Conservation (phyloP, 2,329 filamentous ascomycete species). For the Phialophora chinensis region DNA sequence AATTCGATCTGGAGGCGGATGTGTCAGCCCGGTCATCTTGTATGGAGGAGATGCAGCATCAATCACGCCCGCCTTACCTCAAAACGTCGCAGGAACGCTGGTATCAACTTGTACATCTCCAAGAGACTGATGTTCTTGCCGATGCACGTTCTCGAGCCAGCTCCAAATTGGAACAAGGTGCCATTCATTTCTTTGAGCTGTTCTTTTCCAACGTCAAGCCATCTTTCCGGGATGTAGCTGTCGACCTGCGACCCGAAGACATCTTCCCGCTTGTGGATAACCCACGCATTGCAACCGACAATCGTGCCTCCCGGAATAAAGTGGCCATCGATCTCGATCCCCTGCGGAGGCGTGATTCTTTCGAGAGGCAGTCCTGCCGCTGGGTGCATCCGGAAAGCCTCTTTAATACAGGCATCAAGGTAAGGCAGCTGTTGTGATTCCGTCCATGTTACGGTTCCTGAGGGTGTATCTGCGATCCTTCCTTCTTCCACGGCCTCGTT, state of each 20-base stretch:
- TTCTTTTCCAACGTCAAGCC: conserved; percentile 60
- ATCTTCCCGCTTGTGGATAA: conserved; percentile 70
- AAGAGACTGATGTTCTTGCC: conserved; percentile 43
- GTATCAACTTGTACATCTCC: conserved; percentile 43
- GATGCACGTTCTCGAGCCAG: conserved; percentile 55
- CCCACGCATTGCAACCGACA: conserved; percentile 76
- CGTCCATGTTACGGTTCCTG: conserved; percentile 49
- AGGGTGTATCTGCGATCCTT: conserved; percentile 28
- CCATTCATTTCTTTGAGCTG: conserved; percentile 59
- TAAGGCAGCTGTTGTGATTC: conserved; percentile 73
- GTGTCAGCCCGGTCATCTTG: conserved; percentile 26
- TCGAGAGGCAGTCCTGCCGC: conserved; percentile 75
- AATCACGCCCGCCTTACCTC: conserved; percentile 28
- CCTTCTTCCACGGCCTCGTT: conserved; percentile 35
- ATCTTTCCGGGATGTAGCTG: conserved; percentile 71
- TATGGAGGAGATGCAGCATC: background rate
- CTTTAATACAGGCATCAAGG: conserved; percentile 78
- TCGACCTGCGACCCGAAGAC: conserved; percentile 73
- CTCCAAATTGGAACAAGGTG: conserved; percentile 52
- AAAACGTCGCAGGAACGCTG: conserved; percentile 38
- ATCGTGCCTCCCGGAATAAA: conserved; percentile 72
- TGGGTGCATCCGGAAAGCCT: conserved; percentile 77
- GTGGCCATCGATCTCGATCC: conserved; percentile 70
- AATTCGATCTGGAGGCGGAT: conserved; percentile 49
- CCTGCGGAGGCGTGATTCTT: conserved; percentile 68